phyloP scores from a whole-genome alignment of 2,329 filamentous ascomycete genomes.

The Thelonectria blattea region DNA sequence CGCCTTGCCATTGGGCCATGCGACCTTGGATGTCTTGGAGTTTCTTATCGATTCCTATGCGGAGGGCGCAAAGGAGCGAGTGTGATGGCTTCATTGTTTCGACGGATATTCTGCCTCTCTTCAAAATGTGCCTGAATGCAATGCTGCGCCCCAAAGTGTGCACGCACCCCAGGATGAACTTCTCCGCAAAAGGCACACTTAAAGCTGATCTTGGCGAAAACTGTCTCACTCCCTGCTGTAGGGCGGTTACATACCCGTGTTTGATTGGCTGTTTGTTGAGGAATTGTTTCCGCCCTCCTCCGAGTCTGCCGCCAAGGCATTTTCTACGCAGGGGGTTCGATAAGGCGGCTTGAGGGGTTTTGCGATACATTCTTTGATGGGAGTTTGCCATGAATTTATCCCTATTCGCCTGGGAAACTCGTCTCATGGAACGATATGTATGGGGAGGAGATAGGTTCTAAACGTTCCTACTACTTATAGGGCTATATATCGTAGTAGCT shows the following conservation, averaged over 20 bases:
- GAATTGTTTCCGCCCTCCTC: neutral
- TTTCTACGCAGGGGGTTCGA: neutral
- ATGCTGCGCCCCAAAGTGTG: too few relatives aligned
- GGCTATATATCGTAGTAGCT: too few relatives aligned
- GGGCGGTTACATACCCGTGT: neutral
- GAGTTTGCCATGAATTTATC: neutral
- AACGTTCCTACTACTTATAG: too few relatives aligned
- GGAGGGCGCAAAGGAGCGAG: too few relatives aligned
- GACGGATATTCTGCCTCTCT: too few relatives aligned
- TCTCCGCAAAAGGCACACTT: neutral
- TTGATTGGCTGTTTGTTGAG: neutral
- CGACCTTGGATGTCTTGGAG: conserved; percentile 6
- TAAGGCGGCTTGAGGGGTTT: neutral
- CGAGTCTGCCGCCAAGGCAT: neutral
- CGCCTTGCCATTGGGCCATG: conserved; percentile 43
- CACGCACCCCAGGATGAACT: too few relatives aligned
- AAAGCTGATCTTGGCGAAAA: neutral
- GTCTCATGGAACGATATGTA: neutral
- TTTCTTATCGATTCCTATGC: neutral
- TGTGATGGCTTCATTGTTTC: too few relatives aligned
- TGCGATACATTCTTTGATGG: neutral
- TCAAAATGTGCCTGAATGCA: too few relatives aligned
- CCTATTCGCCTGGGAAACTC: neutral
- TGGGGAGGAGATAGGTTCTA: neutral
- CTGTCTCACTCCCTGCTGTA: neutral